Conservation (phyloP, 1,284 basidiomycete genomes). For the Trametes hirsuta region DNA sequence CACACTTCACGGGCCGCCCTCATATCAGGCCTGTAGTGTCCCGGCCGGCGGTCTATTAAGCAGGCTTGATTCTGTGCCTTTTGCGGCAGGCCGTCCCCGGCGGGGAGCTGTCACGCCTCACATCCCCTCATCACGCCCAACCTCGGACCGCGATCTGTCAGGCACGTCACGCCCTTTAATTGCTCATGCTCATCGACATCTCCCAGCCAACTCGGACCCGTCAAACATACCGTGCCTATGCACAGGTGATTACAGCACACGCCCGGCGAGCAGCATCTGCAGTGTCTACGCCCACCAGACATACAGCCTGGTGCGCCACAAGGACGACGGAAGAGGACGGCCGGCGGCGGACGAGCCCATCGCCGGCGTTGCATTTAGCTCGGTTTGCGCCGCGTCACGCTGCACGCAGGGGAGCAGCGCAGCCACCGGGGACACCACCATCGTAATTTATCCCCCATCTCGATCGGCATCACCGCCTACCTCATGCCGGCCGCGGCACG, state of each 20-base stretch:
- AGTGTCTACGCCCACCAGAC: background rate
- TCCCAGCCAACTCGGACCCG: background rate
- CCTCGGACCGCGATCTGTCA: constrained; percentile 9
- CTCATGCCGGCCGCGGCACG: constrained; percentile 21
- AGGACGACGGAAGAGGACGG: background rate
- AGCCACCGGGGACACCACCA: constrained; percentile 15
- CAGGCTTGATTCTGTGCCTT: background rate
- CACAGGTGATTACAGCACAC: background rate
- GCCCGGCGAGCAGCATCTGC: background rate
- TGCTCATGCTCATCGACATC: constrained; percentile 2
- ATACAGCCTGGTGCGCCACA: background rate
- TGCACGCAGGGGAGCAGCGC: background rate
- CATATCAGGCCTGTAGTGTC: background rate
- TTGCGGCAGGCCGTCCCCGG: background rate
- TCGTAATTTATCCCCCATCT: constrained; percentile 24
- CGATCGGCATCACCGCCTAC: constrained; percentile 9
- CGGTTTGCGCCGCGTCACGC: constrained; percentile 1
- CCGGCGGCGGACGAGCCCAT: constrained; percentile 3
- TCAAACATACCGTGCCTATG: background rate
- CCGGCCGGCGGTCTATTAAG: background rate
- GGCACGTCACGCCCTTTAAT: constrained; percentile 12
- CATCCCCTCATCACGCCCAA: background rate
- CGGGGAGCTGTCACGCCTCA: background rate
- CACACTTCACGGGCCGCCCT: background rate
- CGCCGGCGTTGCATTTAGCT: background rate